Evolutionary conservation across 2,329 filamentous ascomycete genomes (phyloP).

Genomic region (Periconia macrospinosa): DNA sequence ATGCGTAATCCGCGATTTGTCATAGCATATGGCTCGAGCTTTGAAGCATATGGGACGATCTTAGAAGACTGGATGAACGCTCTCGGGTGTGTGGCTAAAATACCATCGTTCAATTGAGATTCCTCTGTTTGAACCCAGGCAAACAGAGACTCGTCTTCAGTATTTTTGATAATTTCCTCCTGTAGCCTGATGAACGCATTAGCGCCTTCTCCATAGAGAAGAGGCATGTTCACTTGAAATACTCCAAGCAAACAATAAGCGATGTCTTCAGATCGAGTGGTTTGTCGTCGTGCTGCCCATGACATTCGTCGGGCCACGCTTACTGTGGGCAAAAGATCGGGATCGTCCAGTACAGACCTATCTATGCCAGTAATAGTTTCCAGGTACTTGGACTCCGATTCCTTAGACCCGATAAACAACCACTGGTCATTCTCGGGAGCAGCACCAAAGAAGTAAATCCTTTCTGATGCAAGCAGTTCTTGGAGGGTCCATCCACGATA

Average conservation of each 20-base stretch:
- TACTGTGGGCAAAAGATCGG: background rate
- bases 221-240: slow-evolving; percentile 26
- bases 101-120: background rate
- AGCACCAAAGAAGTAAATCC: background rate
- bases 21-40: background rate
- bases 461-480: slow-evolving; percentile 1
- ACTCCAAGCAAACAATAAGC: slow-evolving; percentile 32
- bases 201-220: slow-evolving; percentile 31
- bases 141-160: background rate
- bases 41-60: background rate
- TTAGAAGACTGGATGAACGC: background rate
- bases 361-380: background rate
- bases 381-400: background rate
- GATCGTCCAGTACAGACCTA: background rate
- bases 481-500: slow-evolving; percentile 1
- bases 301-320: slow-evolving; percentile 1
- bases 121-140: background rate
- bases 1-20: background rate
- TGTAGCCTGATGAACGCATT: slow-evolving; percentile 17
- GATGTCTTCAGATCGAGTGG: slow-evolving; percentile 23
- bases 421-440: background rate
- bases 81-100: background rate
- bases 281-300: slow-evolving; percentile 8
- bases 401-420: background rate
- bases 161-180: slow-evolving; percentile 1